Percentiles rank a stretch among this genome's conserved stretches.
Conservation (phyloP, 345 rosid genomes). For the Excoecaria cochinchinensis region DNA sequence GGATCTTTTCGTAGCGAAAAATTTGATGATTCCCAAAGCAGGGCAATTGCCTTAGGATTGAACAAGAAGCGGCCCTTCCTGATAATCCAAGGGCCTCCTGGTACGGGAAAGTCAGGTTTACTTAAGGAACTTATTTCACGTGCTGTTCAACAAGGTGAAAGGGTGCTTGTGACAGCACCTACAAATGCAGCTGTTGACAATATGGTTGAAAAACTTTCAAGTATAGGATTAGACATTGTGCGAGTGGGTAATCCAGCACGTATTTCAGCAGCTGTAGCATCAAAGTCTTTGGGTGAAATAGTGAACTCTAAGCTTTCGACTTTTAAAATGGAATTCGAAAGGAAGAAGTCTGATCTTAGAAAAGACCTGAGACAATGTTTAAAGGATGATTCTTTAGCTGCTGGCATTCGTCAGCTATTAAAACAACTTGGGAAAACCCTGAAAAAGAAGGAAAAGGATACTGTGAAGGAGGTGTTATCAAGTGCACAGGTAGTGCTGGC, state of each 20-base stretch:
- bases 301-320: constrained; percentile 70
- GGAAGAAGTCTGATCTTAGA: constrained; percentile 86
- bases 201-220: constrained; percentile 86
- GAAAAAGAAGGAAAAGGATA: constrained; percentile 90
- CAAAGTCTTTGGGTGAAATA: constrained; percentile 81
- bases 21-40: constrained; percentile 70
- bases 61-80: constrained; percentile 74
- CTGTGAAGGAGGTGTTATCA: constrained; percentile 71
- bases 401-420: constrained; percentile 92
- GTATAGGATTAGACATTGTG: constrained; percentile 67
- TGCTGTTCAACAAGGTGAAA: constrained; percentile 86
- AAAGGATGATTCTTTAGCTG: constrained; percentile 89
- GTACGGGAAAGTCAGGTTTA: constrained; percentile 91
- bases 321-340: constrained; percentile 61
- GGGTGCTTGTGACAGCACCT: constrained; percentile 92
- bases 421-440: constrained; percentile 86
- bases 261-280: constrained; percentile 77
- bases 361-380: constrained; percentile 80
- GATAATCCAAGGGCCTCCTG: constrained; percentile 95
- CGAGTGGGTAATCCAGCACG: constrained; percentile 97
- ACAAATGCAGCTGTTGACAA: constrained; percentile 97
- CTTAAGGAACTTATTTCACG: constrained; percentile 72
- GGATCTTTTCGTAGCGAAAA: constrained; percentile 36
- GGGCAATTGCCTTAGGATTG: constrained; percentile 70
- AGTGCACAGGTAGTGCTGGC: constrained; percentile 91